phyloP scores from a whole-genome alignment of 2,329 filamentous ascomycete genomes.

The Fusarium proliferatum region DNA sequence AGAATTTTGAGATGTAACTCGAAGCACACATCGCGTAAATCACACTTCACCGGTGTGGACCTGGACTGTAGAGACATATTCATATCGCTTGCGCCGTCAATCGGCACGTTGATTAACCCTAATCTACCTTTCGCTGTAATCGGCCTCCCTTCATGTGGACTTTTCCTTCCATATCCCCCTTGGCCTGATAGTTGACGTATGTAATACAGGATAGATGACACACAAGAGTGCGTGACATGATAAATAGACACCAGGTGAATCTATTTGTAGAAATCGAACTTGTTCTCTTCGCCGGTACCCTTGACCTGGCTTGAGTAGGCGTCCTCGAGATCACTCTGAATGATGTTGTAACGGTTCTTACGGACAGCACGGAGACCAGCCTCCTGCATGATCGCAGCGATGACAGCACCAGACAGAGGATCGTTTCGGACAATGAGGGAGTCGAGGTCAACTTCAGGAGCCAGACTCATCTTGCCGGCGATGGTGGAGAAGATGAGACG shows the following conservation, averaged over 20 bases:
- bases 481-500: constrained; percentile 98
- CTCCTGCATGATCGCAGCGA: constrained; percentile 99
- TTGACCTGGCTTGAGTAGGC: constrained; percentile 98
- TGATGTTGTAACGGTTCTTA: constrained; percentile 99
- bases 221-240: constrained; percentile 11
- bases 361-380: constrained; percentile 92
- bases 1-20: background rate
- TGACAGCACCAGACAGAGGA: constrained; percentile 92
- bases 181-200: constrained; percentile 23
- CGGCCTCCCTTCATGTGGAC: constrained; percentile 8
- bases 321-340: constrained; percentile 95
- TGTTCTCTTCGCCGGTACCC: constrained; percentile 72
- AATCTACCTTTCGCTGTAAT: constrained; percentile 28
- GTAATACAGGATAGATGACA: constrained; percentile 41
- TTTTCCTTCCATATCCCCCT: constrained; percentile 26
- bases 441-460: constrained; percentile 95
- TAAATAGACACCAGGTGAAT: constrained; percentile 12
- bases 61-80: background rate
- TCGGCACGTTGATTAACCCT: constrained; percentile 32
- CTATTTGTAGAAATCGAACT: constrained; percentile 94
- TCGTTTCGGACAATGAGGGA: constrained; percentile 97
- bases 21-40: background rate
- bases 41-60: constrained; percentile 1
- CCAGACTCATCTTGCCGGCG: constrained; percentile 94
- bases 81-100: constrained; percentile 14